These are phyloP conservation scores for Cryptococcus sp. DNA, from an alignment of 1,284 basidiomycete species.

Conservation along the genomic window DNA sequence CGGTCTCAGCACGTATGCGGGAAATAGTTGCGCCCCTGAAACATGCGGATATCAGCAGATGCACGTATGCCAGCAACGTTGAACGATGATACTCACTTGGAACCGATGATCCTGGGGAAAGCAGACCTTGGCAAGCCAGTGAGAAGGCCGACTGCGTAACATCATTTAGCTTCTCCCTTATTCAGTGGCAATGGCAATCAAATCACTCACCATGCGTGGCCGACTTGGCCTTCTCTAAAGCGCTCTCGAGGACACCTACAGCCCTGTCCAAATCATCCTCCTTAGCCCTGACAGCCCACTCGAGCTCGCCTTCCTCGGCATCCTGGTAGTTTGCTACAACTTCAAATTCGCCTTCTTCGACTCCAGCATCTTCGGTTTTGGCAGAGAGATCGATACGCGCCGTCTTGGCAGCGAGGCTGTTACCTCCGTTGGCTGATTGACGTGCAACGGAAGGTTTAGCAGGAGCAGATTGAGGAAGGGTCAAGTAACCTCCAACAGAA, in stretches of 20 bases:
- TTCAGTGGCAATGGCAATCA: no score
- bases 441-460: constrained; percentile 67
- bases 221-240: constrained; percentile 68
- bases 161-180: neutral
- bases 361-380: constrained; percentile 56
- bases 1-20: constrained; percentile 78
- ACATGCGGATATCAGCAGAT: no score
- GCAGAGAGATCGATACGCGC: constrained; percentile 81
- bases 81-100: constrained; percentile 58
- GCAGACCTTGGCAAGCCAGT: constrained; percentile 53
- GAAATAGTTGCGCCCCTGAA: constrained; percentile 67
- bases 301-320: constrained; percentile 64
- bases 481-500: constrained; percentile 72
- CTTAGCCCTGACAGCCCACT: constrained; percentile 77
- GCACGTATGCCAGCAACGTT: no score
- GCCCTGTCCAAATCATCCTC: constrained; percentile 77
- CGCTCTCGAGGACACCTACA: constrained; percentile 63
- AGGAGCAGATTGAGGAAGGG: constrained; percentile 67
- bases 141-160: constrained; percentile 47
- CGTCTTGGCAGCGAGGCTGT: constrained; percentile 50
- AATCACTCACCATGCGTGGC: constrained; percentile 54
- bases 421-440: constrained; percentile 50
- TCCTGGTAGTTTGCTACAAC: constrained; percentile 73
- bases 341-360: constrained; percentile 66
- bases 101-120: constrained; percentile 77